phyloP scores from a whole-genome alignment of 805 yeast species.

The Barnettozyma vustinii region DNA sequence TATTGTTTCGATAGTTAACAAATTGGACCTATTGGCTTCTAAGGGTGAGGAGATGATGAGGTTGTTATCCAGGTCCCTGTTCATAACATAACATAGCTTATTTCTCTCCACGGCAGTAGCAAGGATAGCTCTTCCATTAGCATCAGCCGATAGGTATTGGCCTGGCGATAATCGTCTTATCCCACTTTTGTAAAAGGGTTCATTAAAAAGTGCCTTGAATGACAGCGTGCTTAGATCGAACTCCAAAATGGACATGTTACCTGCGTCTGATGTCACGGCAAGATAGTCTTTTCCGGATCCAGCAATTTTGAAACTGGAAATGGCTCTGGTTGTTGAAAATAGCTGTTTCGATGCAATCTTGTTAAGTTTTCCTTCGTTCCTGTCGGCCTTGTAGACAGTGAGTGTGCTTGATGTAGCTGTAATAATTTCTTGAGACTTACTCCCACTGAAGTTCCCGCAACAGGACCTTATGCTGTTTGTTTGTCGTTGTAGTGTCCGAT shows the following conservation, averaged over 20 bases:
- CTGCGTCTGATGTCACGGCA: constrained; percentile 76
- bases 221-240: constrained; percentile 32
- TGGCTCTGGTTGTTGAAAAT: constrained; percentile 53
- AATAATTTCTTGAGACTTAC: constrained; percentile 56
- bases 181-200: constrained; percentile 71
- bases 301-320: constrained; percentile 45
- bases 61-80: constrained; percentile 40
- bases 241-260: constrained; percentile 54
- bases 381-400: constrained; percentile 47
- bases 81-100: constrained; percentile 64
- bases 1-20: constrained; percentile 46
- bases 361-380: constrained; percentile 50
- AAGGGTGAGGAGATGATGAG: constrained; percentile 65
- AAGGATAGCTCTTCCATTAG: constrained; percentile 64
- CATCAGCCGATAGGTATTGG: constrained; percentile 62
- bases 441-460: constrained; percentile 64
- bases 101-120: constrained; percentile 68
- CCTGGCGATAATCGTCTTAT: constrained; percentile 75
- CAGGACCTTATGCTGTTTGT: constrained; percentile 47
- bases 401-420: constrained; percentile 50
- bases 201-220: constrained; percentile 44
- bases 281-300: constrained; percentile 53
- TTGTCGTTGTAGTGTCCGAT: constrained; percentile 64
- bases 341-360: constrained; percentile 38
- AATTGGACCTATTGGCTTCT: constrained; percentile 50